Evolutionary conservation across 2,329 filamentous ascomycete species (phyloP).

Genomic region (Sporothrix curviconia): DNA sequence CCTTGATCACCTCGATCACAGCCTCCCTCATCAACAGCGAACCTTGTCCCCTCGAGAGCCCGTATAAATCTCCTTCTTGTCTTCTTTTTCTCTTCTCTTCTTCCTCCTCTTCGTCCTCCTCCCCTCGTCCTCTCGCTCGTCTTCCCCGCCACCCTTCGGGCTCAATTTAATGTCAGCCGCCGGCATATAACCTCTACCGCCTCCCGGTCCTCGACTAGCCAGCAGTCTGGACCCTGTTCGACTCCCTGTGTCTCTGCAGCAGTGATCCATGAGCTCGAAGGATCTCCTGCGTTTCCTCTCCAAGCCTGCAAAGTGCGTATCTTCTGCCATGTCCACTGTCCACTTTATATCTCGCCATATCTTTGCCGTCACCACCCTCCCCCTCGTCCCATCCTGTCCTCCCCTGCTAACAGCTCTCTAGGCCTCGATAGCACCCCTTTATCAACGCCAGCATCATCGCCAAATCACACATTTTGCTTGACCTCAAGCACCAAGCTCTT

Average conservation of each 20-base stretch:
- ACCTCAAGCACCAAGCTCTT: slow-evolving; percentile 21
- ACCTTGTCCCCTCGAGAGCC: too few relatives aligned
- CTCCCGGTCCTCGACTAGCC: neutral
- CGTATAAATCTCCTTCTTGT: too few relatives aligned
- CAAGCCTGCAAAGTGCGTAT: slow-evolving; percentile 82
- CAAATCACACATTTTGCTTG: neutral
- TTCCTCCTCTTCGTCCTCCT: too few relatives aligned
- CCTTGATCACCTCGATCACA: too few relatives aligned
- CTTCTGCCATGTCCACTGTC: neutral
- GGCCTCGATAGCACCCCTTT: slow-evolving; percentile 55
- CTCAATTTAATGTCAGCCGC: slow-evolving; percentile 11
- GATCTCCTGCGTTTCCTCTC: slow-evolving; percentile 89
- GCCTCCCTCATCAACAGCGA: too few relatives aligned
- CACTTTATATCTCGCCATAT: neutral
- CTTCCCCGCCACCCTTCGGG: neutral
- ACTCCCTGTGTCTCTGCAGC: neutral
- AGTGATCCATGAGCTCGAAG: slow-evolving; percentile 79
- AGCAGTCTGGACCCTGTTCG: slow-evolving; percentile 8
- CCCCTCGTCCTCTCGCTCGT: neutral
- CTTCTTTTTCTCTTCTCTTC: too few relatives aligned
- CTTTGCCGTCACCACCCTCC: neutral
- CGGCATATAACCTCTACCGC: neutral
- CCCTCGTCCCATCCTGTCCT: slow-evolving; percentile 7
- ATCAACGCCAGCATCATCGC: slow-evolving; percentile 25
- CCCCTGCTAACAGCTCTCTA: slow-evolving; percentile 23